Evolutionary conservation across 805 yeast species (phyloP), one percentile per base, ranked within the genome.

Genomic region (Starmerella scarabaei): DNA sequence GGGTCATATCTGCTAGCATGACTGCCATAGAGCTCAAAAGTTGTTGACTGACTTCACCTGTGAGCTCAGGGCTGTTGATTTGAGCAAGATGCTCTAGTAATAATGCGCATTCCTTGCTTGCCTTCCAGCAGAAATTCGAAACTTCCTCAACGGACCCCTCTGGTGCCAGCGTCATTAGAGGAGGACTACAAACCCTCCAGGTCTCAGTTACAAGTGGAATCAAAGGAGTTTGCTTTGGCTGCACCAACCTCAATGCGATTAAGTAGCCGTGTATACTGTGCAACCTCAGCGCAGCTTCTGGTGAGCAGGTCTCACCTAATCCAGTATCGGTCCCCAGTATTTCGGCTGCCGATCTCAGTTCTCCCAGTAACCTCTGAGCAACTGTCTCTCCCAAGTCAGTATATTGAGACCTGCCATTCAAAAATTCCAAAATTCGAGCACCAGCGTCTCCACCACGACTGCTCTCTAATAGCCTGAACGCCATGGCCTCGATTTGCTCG

Each of bases 61-160:
- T 14, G 27, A 21, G 15, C 7, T 18, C 28, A 7, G 32, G 23
- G 3, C 19, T 24, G 11, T 26, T 5, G 28, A 12, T 4, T 3
- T 23, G 7, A 11, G 37, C 37, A 15, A 48, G 30, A 8, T 40
- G 36, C 33, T 41, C 46, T 17, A 83, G 43, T 26, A 84, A 56
- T 1, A 61, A 52, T 0, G 84, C 71, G 0, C 86, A 72, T 50
- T 85, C 95, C 51, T 82, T 82, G 5, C 83, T 64, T 0, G 86
- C 72, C 59, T 91, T 73, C 88, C 94, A 86, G 2, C 84, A 72
- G 53, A 74, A 82, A 49, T 80, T 78, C 11, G 73, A 61, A 8
- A 77, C 63, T 9, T 38, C 36, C 8, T 39, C 48, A 15, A 23
- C 20, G 14, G 26, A 15, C 2, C 48, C 48, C 29, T 44, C 48